These are phyloP conservation scores for Candida palmyrensis DNA, from an alignment of 805 yeast species.

Conservation along the genomic window DNA sequence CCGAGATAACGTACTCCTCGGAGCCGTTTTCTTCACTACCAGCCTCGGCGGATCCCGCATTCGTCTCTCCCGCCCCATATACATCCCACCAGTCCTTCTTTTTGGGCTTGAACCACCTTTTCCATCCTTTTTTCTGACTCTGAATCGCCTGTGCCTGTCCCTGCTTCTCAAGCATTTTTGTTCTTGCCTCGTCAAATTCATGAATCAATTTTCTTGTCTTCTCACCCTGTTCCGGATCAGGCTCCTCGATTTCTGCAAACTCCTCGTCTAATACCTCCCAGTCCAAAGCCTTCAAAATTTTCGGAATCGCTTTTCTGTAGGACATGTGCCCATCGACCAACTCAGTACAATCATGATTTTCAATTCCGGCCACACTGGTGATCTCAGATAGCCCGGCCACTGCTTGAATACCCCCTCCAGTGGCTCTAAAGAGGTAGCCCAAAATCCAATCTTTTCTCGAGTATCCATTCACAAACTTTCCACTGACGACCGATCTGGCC, in stretches of 20 bases:
- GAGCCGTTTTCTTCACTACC: conserved; percentile 1
- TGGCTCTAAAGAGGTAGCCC: conserved; percentile 92
- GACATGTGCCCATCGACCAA: conserved; percentile 94
- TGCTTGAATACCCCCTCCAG: conserved; percentile 88
- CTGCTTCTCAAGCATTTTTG: conserved; percentile 46
- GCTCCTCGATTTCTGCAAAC: conserved; percentile 93
- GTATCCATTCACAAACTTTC: conserved; percentile 84
- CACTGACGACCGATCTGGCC: conserved; percentile 84
- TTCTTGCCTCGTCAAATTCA: conserved; percentile 85
- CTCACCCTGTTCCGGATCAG: conserved; percentile 82
- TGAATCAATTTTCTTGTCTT: conserved; percentile 75
- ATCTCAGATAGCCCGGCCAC: conserved; percentile 87
- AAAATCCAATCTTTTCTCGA: conserved; percentile 93
- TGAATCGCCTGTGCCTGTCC: conserved; percentile 18
- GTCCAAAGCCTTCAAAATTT: conserved; percentile 58
- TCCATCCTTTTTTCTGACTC: conserved; percentile 40
- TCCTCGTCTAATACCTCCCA: conserved; percentile 87
- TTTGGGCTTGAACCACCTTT: conserved; percentile 42
- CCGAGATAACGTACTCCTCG: neutral
- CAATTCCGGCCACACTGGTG: conserved; percentile 56
- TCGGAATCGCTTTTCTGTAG: conserved; percentile 93
- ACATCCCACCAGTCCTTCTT: conserved; percentile 58
- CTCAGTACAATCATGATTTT: conserved; percentile 84
- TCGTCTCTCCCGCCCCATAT: conserved; percentile 31
- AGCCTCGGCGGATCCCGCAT: conserved; percentile 14